A percentile compares a stretch with the other conserved stretches of the same genome.
Evolutionary conservation across 169 alveolate genomes (phyloP).

Genomic region (Cystoisospora suis): DNA sequence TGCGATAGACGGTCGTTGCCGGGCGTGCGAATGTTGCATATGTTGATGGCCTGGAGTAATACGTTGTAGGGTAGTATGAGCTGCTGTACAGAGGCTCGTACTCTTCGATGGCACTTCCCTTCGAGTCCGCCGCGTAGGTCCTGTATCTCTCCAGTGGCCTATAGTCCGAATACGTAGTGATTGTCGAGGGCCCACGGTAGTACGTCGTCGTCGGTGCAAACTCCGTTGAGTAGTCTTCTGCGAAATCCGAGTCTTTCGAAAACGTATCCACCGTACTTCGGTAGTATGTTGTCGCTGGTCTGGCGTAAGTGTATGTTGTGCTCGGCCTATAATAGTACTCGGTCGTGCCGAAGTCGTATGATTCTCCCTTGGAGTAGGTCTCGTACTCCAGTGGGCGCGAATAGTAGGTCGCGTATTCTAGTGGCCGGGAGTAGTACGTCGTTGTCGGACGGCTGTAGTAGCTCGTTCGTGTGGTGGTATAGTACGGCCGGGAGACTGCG

Average conservation of each 20-base stretch:
- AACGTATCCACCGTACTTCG: neutral
- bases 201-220: neutral
- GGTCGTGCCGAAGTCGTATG: neutral
- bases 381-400: neutral
- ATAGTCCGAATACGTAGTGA: neutral
- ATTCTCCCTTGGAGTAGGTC: neutral
- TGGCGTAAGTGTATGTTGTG: neutral
- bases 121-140: neutral
- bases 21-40: neutral
- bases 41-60: neutral
- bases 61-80: neutral
- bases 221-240: neutral
- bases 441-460: constrained; percentile 3
- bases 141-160: neutral
- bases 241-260: constrained; percentile 17
- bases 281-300: neutral
- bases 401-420: neutral
- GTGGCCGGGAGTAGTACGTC: neutral
- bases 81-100: too few species aligned
- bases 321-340: neutral
- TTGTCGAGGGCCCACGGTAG: constrained; percentile 2
- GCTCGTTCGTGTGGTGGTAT: too few species aligned
- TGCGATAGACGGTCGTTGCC: neutral
- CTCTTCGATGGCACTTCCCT: neutral
- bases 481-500: too few species aligned